Conservation (phyloP, 768 basidiomycete genomes). For the Amanita jacksonii region DNA sequence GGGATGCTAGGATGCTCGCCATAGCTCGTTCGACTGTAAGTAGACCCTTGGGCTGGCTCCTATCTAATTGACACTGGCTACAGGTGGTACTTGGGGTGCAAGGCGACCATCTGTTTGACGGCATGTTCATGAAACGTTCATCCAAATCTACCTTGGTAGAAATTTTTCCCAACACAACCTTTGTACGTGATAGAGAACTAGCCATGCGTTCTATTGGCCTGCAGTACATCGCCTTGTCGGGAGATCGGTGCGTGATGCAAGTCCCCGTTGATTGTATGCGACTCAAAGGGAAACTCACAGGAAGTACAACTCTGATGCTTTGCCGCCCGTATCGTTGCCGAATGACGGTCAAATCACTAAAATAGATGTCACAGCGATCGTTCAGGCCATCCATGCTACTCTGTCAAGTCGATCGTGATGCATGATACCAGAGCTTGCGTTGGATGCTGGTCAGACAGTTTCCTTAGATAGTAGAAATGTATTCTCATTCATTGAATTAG, state of each 20-base stretch:
- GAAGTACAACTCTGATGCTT: constrained; percentile 21
- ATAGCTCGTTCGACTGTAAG: constrained; percentile 62
- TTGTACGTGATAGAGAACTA: constrained; percentile 52
- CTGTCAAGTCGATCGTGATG: background rate
- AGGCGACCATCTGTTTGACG: constrained; percentile 54
- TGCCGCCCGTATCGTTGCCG: constrained; percentile 25
- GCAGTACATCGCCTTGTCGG: constrained; percentile 52
- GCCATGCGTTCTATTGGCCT: constrained; percentile 45
- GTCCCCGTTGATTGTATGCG: background rate
- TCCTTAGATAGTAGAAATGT: too few relatives aligned
- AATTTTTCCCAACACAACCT: constrained; percentile 61
- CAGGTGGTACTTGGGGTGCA: constrained; percentile 58
- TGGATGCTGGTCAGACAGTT: too few relatives aligned
- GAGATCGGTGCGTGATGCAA: constrained; percentile 21
- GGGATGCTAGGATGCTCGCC: constrained; percentile 55
- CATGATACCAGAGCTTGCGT: background rate
- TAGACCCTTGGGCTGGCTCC: too few relatives aligned
- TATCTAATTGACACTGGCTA: too few relatives aligned
- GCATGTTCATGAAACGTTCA: constrained; percentile 59
- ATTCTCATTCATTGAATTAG: too few relatives aligned
- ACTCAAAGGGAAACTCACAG: constrained; percentile 19
- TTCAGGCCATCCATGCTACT: constrained; percentile 21
- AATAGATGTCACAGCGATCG: constrained; percentile 33
- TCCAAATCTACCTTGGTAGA: constrained; percentile 61
- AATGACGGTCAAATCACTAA: constrained; percentile 18